Percentiles rank a stretch among this genome's conserved stretches.
Conservation (phyloP, 768 basidiomycete genomes). For the Lactifluus subvellereus region DNA sequence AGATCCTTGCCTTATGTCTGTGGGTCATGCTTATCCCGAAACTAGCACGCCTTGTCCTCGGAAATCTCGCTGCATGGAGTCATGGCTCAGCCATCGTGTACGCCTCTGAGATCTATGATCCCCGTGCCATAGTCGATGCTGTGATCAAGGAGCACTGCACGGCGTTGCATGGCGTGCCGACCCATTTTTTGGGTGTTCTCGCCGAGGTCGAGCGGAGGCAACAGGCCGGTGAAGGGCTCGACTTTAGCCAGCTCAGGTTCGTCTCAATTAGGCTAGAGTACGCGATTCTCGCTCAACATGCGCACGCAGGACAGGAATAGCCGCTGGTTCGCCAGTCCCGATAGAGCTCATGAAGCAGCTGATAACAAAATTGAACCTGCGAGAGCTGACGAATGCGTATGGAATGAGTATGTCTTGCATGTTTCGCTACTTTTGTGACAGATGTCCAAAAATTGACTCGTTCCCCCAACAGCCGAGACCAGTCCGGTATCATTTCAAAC, state of each 20-base stretch:
- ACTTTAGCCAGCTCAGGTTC: constrained; percentile 53
- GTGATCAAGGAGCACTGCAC: constrained; percentile 66
- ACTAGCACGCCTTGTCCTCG: constrained; percentile 62
- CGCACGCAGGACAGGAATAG: constrained; percentile 64
- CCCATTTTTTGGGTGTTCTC: constrained; percentile 74
- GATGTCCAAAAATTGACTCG: constrained; percentile 5
- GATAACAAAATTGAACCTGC: constrained; percentile 59
- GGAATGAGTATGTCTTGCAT: constrained; percentile 67
- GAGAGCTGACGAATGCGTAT: constrained; percentile 70
- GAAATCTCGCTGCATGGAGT: constrained; percentile 73
- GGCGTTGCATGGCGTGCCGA: constrained; percentile 79
- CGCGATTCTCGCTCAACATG: background rate
- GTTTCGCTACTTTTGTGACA: background rate
- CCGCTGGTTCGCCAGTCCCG: constrained; percentile 73
- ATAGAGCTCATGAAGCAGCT: constrained; percentile 74
- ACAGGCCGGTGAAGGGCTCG: constrained; percentile 39
- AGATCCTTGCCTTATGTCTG: background rate
- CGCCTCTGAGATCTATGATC: constrained; percentile 58
- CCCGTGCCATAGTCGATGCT: constrained; percentile 62
- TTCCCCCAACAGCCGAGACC: constrained; percentile 54
- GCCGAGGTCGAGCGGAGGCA: constrained; percentile 56
- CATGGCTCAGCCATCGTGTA: constrained; percentile 74
- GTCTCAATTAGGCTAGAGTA: constrained; percentile 5
- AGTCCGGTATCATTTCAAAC: constrained; percentile 86
- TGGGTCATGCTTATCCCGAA: constrained; percentile 5